A percentile compares a stretch with the other conserved stretches of the same genome.
phyloP scores from a whole-genome alignment of 805 yeast genomes.

The Metschnikowia kofuensis region DNA sequence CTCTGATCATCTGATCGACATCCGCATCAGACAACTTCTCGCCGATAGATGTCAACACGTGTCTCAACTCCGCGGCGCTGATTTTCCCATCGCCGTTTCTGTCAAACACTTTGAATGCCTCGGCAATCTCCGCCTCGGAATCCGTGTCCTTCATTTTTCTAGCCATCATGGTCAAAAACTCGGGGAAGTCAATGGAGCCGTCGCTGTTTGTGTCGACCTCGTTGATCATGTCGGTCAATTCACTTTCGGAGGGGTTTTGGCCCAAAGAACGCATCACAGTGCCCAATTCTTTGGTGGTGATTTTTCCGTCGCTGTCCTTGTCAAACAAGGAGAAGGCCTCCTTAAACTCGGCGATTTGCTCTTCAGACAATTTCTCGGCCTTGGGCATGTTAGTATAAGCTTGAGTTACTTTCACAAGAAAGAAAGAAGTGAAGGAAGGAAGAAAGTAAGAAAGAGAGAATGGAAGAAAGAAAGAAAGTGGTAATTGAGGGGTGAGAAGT shows the following conservation, averaged over 20 bases:
- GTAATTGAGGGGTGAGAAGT: neutral
- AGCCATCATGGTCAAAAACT: constrained; percentile 42
- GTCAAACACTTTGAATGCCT: constrained; percentile 97
- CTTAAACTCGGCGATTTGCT: constrained; percentile 94
- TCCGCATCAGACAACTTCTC: constrained; percentile 95
- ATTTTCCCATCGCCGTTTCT: constrained; percentile 95
- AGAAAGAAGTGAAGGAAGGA: neutral
- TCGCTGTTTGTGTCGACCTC: constrained; percentile 96
- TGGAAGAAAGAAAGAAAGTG: neutral
- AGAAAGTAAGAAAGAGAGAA: neutral
- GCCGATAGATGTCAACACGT: constrained; percentile 95
- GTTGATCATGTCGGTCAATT: constrained; percentile 93
- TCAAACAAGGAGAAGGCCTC: constrained; percentile 98
- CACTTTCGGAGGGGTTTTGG: constrained; percentile 94
- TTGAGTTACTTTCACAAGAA: neutral
- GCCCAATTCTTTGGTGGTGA: constrained; percentile 92
- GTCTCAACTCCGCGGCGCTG: constrained; percentile 93
- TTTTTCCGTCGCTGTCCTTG: constrained; percentile 95
- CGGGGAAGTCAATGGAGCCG: constrained; percentile 58
- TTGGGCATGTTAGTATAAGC: constrained; percentile 24
- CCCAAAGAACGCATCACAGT: constrained; percentile 99
- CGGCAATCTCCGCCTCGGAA: constrained; percentile 93
- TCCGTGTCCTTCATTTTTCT: constrained; percentile 91
- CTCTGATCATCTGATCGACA: constrained; percentile 95
- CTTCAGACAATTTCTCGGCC: constrained; percentile 91